Evolutionary conservation across 1,284 basidiomycete species (phyloP).

Genomic region (Malassezia globosa): DNA sequence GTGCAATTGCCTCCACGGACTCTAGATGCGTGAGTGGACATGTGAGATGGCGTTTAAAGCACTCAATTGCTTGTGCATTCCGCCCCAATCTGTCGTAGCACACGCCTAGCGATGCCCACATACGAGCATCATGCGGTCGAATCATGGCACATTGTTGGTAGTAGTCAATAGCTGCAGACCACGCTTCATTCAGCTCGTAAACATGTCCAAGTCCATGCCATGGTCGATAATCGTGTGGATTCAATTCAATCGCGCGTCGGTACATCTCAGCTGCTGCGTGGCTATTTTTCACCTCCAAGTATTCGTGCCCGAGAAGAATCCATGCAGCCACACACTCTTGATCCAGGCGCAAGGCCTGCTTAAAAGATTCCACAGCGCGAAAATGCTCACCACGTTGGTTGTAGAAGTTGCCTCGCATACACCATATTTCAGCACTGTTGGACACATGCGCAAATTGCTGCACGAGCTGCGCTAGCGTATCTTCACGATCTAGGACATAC

Average conservation of each 20-base stretch:
- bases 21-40: slow-evolving; percentile 38
- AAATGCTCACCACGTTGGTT: slow-evolving; percentile 84
- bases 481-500: slow-evolving; percentile 79
- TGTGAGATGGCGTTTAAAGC: slow-evolving; percentile 41
- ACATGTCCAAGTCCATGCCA: slow-evolving; percentile 98
- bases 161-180: slow-evolving; percentile 88
- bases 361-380: slow-evolving; percentile 90
- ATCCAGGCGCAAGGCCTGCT: slow-evolving; percentile 83
- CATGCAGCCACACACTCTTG: slow-evolving; percentile 88
- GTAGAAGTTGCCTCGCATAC: slow-evolving; percentile 92
- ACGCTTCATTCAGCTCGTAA: slow-evolving; percentile 91
- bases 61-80: slow-evolving; percentile 31
- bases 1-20: slow-evolving; percentile 28
- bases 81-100: slow-evolving; percentile 75
- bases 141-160: slow-evolving; percentile 90
- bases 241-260: slow-evolving; percentile 85
- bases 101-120: slow-evolving; percentile 88
- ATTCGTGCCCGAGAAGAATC: slow-evolving; percentile 99
- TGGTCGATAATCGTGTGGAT: slow-evolving; percentile 77
- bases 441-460: slow-evolving; percentile 51
- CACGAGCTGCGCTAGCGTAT: slow-evolving; percentile 80
- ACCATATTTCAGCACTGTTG: slow-evolving; percentile 60
- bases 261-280: slow-evolving; percentile 98
- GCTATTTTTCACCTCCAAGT: slow-evolving; percentile 95
- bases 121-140: slow-evolving; percentile 81